Evolutionary conservation across 2,329 filamentous ascomycete species (phyloP).

Genomic region (Rhexocercosporidium sp.): DNA sequence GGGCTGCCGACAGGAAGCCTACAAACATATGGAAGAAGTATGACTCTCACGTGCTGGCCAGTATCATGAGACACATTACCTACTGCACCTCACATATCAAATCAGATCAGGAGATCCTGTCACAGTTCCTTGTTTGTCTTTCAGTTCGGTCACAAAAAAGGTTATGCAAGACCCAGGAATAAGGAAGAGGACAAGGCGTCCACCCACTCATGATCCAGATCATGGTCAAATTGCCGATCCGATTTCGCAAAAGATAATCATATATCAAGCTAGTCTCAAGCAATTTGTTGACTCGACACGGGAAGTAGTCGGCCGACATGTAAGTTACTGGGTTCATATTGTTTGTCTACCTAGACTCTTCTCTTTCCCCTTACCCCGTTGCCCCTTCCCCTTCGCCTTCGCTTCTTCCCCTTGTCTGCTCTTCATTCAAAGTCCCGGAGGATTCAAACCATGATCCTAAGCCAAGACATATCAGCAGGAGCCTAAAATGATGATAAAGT

Average conservation of each 20-base stretch:
- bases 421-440: neutral
- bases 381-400: neutral
- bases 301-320: neutral
- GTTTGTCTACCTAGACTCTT: neutral
- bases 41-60: slow-evolving; percentile 18
- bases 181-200: neutral
- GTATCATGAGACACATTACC: slow-evolving; percentile 3
- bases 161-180: neutral
- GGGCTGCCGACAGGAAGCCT: slow-evolving; percentile 3
- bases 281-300: neutral
- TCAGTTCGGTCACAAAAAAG: neutral
- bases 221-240: neutral
- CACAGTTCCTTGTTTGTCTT: slow-evolving; percentile 8
- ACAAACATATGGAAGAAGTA: neutral
- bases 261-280: too few relatives aligned
- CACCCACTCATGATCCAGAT: neutral
- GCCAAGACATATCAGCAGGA: slow-evolving; percentile 19
- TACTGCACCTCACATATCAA: neutral
- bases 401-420: neutral
- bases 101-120: neutral
- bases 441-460: slow-evolving; percentile 11
- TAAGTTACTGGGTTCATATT: too few relatives aligned
- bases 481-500: slow-evolving; percentile 10
- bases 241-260: neutral
- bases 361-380: neutral